Base-by-base conservation (phyloP, 176 grass and related monocot species). In the Poa pratensis region DNA sequence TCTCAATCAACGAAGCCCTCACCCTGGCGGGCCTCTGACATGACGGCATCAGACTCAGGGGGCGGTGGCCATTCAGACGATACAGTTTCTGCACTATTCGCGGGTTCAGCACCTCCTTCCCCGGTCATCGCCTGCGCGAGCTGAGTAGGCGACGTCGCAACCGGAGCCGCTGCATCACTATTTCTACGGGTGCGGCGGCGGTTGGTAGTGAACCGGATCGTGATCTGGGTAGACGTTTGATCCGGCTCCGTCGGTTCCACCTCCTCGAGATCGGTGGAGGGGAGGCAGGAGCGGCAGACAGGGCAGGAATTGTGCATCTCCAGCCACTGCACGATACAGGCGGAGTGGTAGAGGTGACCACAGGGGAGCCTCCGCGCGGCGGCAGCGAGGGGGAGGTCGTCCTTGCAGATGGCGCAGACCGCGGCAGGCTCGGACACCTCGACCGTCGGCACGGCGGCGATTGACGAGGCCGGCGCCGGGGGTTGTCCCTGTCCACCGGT, bases 271-370 rank as follows among this genome's bases (percentile, higher is more conserved):
- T 40, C 22, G 52, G 70, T 2, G 34, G 75, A 69, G 18, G 89
- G 93, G 49, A 98, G 84, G 27, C 76, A 58, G n/a, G 82, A 90
- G 49, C 96, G 93, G 86, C 96, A 98, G 75, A 98, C 86, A 14
- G 96, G 96, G 83, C 96, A 98, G 23, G 96, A 95, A 76, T 98
- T 98, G 81, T 88, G 96, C 37, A 91, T 71, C 75, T 88, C 69
- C 11, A 98, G 83, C 96, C 96, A 98, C 27, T 88, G 84, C 39
- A 93, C 87, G 80, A 98, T 94, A 51, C 96, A 98, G 32, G 58
- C 43, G n/a, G 93, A 93, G 74, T 98, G 96, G 69, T 95, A 98
- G 50, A 94, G 48, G 80, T 98, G 96, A 28, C 82, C 78, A 22
- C 96, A 98, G 24, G 96, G 96, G 61, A 98, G 96, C 53, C 30